Base-by-base conservation (phyloP, 805 yeast species). In the Brettanomyces nanus region DNA sequence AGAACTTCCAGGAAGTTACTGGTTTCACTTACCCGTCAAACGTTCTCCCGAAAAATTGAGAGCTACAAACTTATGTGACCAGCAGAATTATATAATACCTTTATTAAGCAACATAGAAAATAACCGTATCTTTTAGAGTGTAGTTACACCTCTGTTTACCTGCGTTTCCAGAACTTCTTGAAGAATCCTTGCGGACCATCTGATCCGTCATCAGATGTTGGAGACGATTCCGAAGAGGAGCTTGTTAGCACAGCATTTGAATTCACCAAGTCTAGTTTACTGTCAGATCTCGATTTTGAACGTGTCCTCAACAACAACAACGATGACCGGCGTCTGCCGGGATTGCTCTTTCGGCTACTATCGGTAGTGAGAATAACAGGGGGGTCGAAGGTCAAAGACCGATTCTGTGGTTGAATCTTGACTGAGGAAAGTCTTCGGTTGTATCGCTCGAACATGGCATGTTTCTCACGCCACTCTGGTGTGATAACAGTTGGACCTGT, bases 1-100 rank as follows among this genome's bases (percentile, higher is more conserved):
- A 92, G 63, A 92, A 86, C 68, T 87, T 86, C 55, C 73, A 73
- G 49, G 95, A 85, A 59, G 63, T 84, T 47, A 68, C 71, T 15
- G 85, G 77, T 48, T 84, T 71, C 62, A 76, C 75, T 50, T 89
- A 89, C 58, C 95, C 95, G 40, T 83, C 94, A 35, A 89, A 89
- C 65, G 70, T 50, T 31, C 33, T 17, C 6, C 17, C 17, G 13
- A 30, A 30, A n/a, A n/a, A n/a, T n/a, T n/a, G n/a, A n/a, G n/a
- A n/a, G n/a, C n/a, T n/a, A n/a, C n/a, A n/a, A n/a, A n/a, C n/a
- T n/a, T n/a, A n/a, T n/a, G n/a, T n/a, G n/a, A n/a, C n/a, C n/a
- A n/a, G n/a, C n/a, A n/a, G n/a, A n/a, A n/a, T n/a, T n/a, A n/a
- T n/a, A n/a, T n/a, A n/a, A n/a, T n/a, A n/a, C n/a, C n/a, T n/a